Conservation (phyloP, 495 filamentous ascomycete species). For the Astrothelium macrocarpum region DNA sequence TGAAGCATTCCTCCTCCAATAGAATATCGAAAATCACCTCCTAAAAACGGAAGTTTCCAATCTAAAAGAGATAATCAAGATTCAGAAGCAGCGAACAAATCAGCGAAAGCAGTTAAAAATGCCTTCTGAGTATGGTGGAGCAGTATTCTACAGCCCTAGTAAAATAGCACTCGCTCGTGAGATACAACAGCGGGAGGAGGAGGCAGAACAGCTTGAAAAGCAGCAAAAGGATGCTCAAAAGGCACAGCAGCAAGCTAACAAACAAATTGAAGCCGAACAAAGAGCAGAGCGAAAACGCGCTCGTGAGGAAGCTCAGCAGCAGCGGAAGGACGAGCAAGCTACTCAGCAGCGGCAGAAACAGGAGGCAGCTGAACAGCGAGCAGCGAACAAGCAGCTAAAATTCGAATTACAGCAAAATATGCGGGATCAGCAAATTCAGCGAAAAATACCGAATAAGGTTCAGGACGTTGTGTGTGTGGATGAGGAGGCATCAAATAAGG, state of each 20-base stretch:
- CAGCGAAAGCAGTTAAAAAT: neutral
- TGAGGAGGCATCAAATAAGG: neutral
- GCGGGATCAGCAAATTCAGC: neutral
- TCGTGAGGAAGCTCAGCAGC: neutral
- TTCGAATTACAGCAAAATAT: neutral
- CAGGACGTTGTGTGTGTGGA: neutral
- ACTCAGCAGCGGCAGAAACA: neutral
- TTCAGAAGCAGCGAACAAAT: neutral
- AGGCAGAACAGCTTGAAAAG: neutral
- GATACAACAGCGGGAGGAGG: neutral
- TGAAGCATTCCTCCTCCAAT: too few relatives aligned
- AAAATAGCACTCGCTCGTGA: neutral
- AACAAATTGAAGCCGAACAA: neutral
- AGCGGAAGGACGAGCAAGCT: neutral
- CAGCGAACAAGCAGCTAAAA: too few relatives aligned
- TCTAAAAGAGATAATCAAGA: neutral
- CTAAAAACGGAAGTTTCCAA: neutral
- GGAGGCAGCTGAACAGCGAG: too few relatives aligned
- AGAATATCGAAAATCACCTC: neutral
- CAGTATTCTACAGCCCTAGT: neutral
- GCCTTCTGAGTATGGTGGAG: neutral
- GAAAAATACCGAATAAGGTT: neutral
- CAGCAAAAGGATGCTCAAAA: too few relatives aligned
- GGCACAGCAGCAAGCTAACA: neutral
- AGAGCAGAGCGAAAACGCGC: neutral